Conservation (phyloP, 441 rosid genomes). For the Jatropha multifida region DNA sequence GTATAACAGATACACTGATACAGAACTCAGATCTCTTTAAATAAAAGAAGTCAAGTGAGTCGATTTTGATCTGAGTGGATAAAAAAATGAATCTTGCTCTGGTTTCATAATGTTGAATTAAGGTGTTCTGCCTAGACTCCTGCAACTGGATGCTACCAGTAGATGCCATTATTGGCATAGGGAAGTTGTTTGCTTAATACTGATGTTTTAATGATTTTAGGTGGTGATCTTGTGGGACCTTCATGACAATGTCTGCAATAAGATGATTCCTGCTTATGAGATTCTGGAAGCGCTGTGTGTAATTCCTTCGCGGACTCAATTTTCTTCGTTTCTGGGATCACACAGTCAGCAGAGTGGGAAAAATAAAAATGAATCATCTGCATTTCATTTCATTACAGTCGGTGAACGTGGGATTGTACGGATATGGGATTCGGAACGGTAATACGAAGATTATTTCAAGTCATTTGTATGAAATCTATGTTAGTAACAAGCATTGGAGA, state of each 20-base stretch:
- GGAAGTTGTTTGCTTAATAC: slow-evolving; percentile 21
- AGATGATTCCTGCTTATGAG: slow-evolving; percentile 80
- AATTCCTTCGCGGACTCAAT: slow-evolving; percentile 45
- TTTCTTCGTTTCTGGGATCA: slow-evolving; percentile 50
- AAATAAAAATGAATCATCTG: slow-evolving; percentile 39
- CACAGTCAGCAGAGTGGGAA: slow-evolving; percentile 43
- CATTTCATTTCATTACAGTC: slow-evolving; percentile 62
- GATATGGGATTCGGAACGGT: slow-evolving; percentile 90
- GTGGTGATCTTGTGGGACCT: slow-evolving; percentile 98
- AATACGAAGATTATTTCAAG: neutral
- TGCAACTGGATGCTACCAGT: slow-evolving; percentile 9
- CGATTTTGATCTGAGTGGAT: neutral
- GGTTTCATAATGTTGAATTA: slow-evolving; percentile 8
- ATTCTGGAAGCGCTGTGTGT: slow-evolving; percentile 72
- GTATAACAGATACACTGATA: neutral
- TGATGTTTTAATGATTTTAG: slow-evolving; percentile 39
- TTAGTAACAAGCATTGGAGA: neutral
- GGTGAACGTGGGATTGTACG: slow-evolving; percentile 91
- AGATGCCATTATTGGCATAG: slow-evolving; percentile 8
- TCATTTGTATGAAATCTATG: neutral
- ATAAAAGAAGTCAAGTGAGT: neutral
- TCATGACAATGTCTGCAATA: slow-evolving; percentile 65
- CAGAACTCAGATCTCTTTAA: neutral
- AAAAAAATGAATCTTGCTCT: neutral
- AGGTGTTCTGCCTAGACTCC: neutral